These are phyloP conservation scores for Stylosanthes scabra DNA, from an alignment of 331 rosid genomes.

Conservation along the genomic window DNA sequence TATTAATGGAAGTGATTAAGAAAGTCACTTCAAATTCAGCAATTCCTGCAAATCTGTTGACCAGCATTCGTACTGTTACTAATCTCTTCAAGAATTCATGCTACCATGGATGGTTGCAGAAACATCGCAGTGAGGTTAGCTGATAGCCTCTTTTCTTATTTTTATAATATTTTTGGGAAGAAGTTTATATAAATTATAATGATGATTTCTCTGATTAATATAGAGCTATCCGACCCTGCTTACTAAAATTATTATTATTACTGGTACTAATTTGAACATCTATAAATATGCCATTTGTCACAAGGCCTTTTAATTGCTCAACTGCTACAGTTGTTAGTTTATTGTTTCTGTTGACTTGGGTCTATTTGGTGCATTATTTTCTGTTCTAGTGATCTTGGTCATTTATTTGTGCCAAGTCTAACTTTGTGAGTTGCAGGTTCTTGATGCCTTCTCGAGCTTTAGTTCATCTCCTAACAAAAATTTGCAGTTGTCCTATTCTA, in stretches of 20 bases:
- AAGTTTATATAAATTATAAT: background rate
- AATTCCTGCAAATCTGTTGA: constrained; percentile 81
- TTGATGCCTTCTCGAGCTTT: constrained; percentile 86
- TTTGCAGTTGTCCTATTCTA: constrained; percentile 77
- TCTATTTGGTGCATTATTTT: constrained; percentile 26
- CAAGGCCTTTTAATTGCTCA: constrained; percentile 12
- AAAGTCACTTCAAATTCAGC: constrained; percentile 63
- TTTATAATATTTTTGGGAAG: background rate
- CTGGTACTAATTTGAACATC: background rate
- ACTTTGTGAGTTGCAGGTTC: constrained; percentile 64
- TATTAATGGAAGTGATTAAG: constrained; percentile 60
- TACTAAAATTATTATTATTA: background rate
- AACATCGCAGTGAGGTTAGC: constrained; percentile 78
- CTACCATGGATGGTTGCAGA: constrained; percentile 72
- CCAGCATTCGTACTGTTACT: constrained; percentile 68
- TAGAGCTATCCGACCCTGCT: constrained; percentile 15
- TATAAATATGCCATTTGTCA: background rate
- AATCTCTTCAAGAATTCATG: constrained; percentile 80
- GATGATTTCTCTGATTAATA: constrained; percentile 19
- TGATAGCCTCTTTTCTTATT: constrained; percentile 46
- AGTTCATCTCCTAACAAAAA: constrained; percentile 81
- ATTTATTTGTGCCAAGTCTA: constrained; percentile 16
- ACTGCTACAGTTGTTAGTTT: constrained; percentile 4
- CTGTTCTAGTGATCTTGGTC: constrained; percentile 12
- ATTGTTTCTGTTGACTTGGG: background rate